These are phyloP conservation scores for Metahyphopichia silvanorum DNA, from an alignment of 805 yeast species.

Conservation along the genomic window DNA sequence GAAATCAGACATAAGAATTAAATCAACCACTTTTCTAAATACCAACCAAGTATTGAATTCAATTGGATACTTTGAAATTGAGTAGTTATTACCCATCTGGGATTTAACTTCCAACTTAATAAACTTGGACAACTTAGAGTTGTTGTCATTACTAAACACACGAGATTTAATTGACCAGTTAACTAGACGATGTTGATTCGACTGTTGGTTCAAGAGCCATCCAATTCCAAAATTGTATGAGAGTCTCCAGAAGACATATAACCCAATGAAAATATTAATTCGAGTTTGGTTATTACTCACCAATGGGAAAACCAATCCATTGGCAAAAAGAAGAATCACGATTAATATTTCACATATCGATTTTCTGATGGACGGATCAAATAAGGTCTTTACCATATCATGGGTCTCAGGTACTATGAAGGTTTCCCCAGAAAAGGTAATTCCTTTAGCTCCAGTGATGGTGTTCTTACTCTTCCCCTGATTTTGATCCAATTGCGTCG, in stretches of 20 bases:
- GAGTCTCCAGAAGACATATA: conserved; percentile 72
- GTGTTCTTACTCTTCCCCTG: conserved; percentile 10
- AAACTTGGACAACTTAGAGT: conserved; percentile 36
- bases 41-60: conserved; percentile 84
- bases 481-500: background rate
- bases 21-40: conserved; percentile 75
- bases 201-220: conserved; percentile 59
- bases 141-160: conserved; percentile 21
- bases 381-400: conserved; percentile 78
- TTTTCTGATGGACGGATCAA: conserved; percentile 72
- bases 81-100: conserved; percentile 37
- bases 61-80: conserved; percentile 44
- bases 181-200: conserved; percentile 53
- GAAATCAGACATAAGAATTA: conserved; percentile 82
- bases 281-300: conserved; percentile 20
- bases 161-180: conserved; percentile 43
- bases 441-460: conserved; percentile 34
- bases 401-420: conserved; percentile 62
- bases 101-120: conserved; percentile 28
- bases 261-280: conserved; percentile 42
- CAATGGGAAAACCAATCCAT: conserved; percentile 27
- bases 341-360: conserved; percentile 64
- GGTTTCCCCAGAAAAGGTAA: conserved; percentile 42
- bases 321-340: conserved; percentile 34
- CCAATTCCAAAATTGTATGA: conserved; percentile 83